Evolutionary conservation across 192 early-diverging fungal genomes (phyloP).

Genomic region (Rhizophagus clarus): DNA sequence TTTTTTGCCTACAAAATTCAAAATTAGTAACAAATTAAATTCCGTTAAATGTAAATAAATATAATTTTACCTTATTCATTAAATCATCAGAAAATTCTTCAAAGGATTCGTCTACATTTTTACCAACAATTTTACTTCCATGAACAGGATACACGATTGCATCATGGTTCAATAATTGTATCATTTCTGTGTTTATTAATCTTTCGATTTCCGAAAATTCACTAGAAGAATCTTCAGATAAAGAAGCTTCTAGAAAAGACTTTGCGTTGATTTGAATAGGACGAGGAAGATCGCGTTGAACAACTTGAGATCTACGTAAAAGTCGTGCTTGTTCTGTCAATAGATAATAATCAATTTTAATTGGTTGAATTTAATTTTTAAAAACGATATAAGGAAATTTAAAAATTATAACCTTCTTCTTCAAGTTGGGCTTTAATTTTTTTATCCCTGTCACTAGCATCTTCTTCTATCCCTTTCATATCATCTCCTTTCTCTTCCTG

Average conservation of each 20-base stretch:
- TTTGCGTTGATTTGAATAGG: slow-evolving; percentile 2
- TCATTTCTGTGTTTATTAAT: neutral
- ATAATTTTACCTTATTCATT: neutral
- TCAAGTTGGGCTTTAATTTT: slow-evolving; percentile 52
- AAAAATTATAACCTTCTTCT: slow-evolving; percentile 46
- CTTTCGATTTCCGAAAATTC: neutral
- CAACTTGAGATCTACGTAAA: slow-evolving; percentile 11
- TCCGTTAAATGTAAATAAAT: neutral
- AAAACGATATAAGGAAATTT: neutral
- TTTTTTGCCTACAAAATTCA: neutral
- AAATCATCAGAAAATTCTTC: slow-evolving; percentile 14
- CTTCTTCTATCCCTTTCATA: slow-evolving; percentile 55
- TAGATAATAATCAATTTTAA: neutral
- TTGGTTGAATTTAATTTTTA: neutral
- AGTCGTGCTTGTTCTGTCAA: neutral
- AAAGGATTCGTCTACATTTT: slow-evolving; percentile 6
- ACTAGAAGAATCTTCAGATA: neutral
- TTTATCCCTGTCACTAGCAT: slow-evolving; percentile 72
- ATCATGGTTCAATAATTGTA: slow-evolving; percentile 2
- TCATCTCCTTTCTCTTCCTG: slow-evolving; percentile 32
- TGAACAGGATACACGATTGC: slow-evolving; percentile 6
- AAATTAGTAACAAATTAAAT: neutral
- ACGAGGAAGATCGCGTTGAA: slow-evolving; percentile 20
- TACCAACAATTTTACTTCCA: slow-evolving; percentile 3
- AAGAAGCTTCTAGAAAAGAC: neutral